phyloP scores from a whole-genome alignment of 495 filamentous ascomycete genomes.

The Hypoxylon perforatum region DNA sequence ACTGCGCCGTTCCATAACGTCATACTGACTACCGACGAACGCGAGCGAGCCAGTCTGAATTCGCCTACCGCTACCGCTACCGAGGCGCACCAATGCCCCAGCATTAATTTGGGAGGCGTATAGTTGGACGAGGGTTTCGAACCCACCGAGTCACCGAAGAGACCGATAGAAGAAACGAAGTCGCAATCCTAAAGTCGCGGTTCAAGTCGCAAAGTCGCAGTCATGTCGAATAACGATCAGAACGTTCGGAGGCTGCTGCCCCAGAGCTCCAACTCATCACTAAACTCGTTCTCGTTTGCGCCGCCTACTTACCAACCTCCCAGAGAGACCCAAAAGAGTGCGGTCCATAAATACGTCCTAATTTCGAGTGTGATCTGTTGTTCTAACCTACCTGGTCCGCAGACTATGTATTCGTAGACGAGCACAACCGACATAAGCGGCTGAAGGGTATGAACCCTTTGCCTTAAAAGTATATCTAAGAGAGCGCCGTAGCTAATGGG shows the following conservation, averaged over 20 bases:
- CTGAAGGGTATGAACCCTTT: slow-evolving; percentile 78
- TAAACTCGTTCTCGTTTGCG: slow-evolving; percentile 71
- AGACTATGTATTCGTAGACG: slow-evolving; percentile 99
- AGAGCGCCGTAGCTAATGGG: slow-evolving; percentile 19
- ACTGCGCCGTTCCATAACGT: neutral
- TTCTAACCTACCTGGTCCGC: slow-evolving; percentile 37
- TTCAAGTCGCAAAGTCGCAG: slow-evolving; percentile 2
- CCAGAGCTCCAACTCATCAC: slow-evolving; percentile 60
- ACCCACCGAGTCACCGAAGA: slow-evolving; percentile 34
- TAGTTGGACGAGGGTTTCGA: slow-evolving; percentile 35
- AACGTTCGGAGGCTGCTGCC: slow-evolving; percentile 66
- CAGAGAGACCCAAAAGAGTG: slow-evolving; percentile 75
- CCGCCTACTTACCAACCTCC: slow-evolving; percentile 64
- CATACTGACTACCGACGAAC: slow-evolving; percentile 17
- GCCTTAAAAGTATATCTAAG: slow-evolving; percentile 1
- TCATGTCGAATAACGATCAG: slow-evolving; percentile 67
- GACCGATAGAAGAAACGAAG: no score
- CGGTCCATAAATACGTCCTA: slow-evolving; percentile 42
- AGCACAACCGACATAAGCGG: slow-evolving; percentile 97
- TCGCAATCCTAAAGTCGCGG: no score
- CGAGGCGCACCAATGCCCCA: slow-evolving; percentile 32
- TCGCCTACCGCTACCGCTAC: neutral
- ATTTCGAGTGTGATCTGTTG: slow-evolving; percentile 2
- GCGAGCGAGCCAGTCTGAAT: slow-evolving; percentile 1
- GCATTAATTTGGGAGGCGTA: slow-evolving; percentile 27